Evolutionary conservation across 345 rosid species (phyloP).

Genomic region (Punica granatum): DNA sequence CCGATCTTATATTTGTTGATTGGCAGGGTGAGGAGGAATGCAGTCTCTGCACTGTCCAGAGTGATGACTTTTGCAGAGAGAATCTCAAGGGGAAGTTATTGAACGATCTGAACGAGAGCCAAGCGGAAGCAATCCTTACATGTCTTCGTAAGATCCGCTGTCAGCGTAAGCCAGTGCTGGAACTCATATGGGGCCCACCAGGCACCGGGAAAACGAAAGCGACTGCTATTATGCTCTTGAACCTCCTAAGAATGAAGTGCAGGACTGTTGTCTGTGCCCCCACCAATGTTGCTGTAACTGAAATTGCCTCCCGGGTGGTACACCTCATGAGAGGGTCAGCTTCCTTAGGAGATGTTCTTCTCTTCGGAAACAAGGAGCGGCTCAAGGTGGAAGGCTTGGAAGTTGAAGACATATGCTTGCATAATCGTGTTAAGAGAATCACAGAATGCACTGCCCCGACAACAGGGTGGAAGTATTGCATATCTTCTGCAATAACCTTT

Average conservation of each 20-base stretch:
- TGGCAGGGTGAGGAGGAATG: constrained; percentile 27
- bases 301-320: constrained; percentile 35
- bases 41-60: constrained; percentile 6
- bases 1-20: too few relatives aligned
- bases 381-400: constrained; percentile 20
- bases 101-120: constrained; percentile 26
- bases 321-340: constrained; percentile 23
- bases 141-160: constrained; percentile 21
- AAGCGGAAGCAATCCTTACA: constrained; percentile 16
- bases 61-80: not conserved
- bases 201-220: constrained; percentile 58
- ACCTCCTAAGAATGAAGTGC: constrained; percentile 25
- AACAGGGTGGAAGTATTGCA: constrained; percentile 21
- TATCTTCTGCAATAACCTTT: constrained; percentile 18
- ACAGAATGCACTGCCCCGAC: constrained; percentile 15
- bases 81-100: constrained; percentile 1
- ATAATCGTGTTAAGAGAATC: constrained; percentile 28
- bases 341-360: constrained; percentile 23
- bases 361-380: constrained; percentile 36
- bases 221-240: constrained; percentile 19
- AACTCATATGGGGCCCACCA: constrained; percentile 49
- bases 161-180: constrained; percentile 23
- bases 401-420: constrained; percentile 30
- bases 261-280: constrained; percentile 40
- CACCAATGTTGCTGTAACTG: constrained; percentile 41